Base-by-base conservation (phyloP, 192 early-diverging fungal genomes). In the Coemansia guatemalensis region DNA sequence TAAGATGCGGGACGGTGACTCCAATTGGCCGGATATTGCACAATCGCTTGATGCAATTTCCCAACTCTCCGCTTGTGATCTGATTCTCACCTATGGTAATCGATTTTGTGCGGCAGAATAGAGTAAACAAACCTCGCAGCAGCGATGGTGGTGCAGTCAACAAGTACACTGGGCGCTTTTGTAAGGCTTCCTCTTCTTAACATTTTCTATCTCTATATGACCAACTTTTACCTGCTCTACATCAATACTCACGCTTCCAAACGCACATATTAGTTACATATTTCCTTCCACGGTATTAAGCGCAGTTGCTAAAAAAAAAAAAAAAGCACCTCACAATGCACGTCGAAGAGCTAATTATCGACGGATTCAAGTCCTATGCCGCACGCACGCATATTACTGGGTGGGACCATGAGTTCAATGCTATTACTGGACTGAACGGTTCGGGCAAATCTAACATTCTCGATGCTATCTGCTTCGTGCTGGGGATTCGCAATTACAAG, bases 351-450 rank as follows among this genome's bases (percentile, higher is more conserved):
- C 77, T 99, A 22, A 92, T 98, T 65, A 86, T 99, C 58, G 97
- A 99, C 56, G 97, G 97, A 24, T 99, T 99, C 86, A 99, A 99
- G 72, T 97, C 95, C 1, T 99, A 99, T 77, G 95, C 94, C 2
- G 87, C 91, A 24, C 87, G 96, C 30, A 96, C 95, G 6, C 90
- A 94, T 59, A 97, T 99, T 63, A 88, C 92, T 25, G 92, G 93
- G n/a, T 99, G 96, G 96, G 97, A 99, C 82, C 87, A 90, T 2
- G 86, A 92, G 65, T 99, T 99, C 75, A 99, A 97, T 67, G 95
- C 97, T 27, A 97, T 99, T 67, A 99, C 97, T 8, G 97, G 97
- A 18, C 83, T 99, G 21, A 99, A 99, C 74, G 97, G 97, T 11
- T 93, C 92, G 2, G 97, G 97, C 33, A 99, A 99, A 67, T 97